Conservation (phyloP, 78 protist species). For the Guillardia theta region DNA sequence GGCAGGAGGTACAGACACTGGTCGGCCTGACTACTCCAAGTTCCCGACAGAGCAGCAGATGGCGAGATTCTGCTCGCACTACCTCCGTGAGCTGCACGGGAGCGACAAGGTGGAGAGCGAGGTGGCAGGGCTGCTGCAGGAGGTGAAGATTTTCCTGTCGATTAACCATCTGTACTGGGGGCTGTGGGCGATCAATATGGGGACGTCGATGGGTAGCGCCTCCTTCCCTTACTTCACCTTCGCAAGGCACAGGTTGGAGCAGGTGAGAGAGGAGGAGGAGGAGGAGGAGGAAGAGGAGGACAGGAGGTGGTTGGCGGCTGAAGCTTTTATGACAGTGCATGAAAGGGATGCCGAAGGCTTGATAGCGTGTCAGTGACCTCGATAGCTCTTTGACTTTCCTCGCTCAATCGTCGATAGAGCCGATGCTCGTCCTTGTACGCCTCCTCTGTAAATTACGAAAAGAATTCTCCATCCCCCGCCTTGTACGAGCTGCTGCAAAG, state of each 20-base stretch:
- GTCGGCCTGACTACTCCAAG: background rate
- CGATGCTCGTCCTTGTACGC: no score
- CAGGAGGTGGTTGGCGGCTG: no score
- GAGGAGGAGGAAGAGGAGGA: no score
- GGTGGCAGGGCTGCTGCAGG: background rate
- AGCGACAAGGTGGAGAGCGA: background rate
- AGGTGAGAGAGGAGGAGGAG: no score
- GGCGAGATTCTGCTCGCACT: background rate
- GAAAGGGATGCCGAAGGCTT: no score
- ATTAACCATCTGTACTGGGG: slow-evolving; percentile 10
- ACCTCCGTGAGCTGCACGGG: background rate
- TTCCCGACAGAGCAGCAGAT: background rate
- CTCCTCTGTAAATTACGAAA: no score
- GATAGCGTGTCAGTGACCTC: no score
- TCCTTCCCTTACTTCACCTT: background rate
- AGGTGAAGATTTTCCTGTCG: background rate
- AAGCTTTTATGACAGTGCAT: no score
- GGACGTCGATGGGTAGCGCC: background rate
- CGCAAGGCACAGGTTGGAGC: background rate
- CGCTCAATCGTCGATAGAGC: no score
- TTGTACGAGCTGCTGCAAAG: no score
- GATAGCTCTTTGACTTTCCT: no score
- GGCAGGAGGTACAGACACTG: background rate
- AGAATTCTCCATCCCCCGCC: no score
- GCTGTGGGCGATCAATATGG: slow-evolving; percentile 29